Base-by-base conservation (phyloP, 2,329 filamentous ascomycete species). In the Ophiobolus disseminans region DNA sequence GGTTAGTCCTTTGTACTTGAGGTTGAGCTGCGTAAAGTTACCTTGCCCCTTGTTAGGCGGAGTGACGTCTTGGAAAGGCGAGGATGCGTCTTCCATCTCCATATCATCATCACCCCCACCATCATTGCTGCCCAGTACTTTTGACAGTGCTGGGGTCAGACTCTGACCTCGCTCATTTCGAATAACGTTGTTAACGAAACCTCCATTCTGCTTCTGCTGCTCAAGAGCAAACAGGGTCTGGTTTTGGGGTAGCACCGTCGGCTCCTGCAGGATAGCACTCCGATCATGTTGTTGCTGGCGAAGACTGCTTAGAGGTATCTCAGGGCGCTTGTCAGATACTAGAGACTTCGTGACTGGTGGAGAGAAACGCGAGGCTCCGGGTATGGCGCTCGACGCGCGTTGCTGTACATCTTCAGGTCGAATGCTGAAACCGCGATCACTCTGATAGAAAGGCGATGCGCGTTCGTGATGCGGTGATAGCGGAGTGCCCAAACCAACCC, bases 251-350 rank as follows among this genome's bases (percentile, higher is more conserved):
- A 48, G 3, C 6, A 7, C 23, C 9, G 32, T 17, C 6, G 21
- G 30, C 4, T 47, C 19, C 6, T 26, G 16, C 6, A 42, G 16
- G 2, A 46, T 32, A 7, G 17, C 35, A 28, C 37, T 36, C 2
- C 38, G 20, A 13, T 51, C 48, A n/a, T 36, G 17, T 16, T 39
- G 32, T 20, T 55, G 44, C 19, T 45, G 21, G 7, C 26, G 39
- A 14, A 45, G 19, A 16, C 11, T 11, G 7, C 21, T 26, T 4
- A 7, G 14, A 14, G 25, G 21, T 14, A 31, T 20, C 26, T 36
- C 21, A 3, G 8, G 34, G 2, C 10, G 21, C 8, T 6, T 28
- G 8, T 39, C 32, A 13, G 32, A 16, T 1, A 34, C 16, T 9
- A 40, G 39, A 4, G 8, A 10, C 45, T n/a, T n/a, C n/a, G n/a